These are phyloP conservation scores for Sporothrix pallida DNA, from an alignment of 2,329 filamentous ascomycete genomes.

Conservation along the genomic window DNA sequence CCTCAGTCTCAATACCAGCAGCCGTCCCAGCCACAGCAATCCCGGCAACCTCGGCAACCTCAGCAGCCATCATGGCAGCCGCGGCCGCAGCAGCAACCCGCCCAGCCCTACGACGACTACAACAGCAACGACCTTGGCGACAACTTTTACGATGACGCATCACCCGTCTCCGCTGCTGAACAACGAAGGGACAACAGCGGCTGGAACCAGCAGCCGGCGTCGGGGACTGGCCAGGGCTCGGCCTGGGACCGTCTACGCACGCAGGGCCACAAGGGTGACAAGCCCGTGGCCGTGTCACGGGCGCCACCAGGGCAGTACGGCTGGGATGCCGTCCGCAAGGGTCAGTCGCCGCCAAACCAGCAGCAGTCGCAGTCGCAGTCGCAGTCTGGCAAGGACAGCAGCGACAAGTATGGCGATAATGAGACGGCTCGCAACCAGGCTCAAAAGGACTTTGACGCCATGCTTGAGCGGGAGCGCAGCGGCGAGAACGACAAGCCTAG, in stretches of 20 bases:
- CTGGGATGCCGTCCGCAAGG: constrained; percentile 21
- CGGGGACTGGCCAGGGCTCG: constrained; percentile 24
- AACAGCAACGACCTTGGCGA: constrained; percentile 17
- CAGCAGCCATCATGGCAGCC: not conserved
- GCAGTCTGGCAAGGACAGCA: not conserved
- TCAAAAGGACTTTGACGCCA: constrained; percentile 40
- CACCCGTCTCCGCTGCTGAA: constrained; percentile 35
- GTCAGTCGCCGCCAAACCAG: not conserved
- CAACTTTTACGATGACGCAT: constrained; percentile 37
- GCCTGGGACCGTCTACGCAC: constrained; percentile 39
- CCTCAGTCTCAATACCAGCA: constrained; percentile 5
- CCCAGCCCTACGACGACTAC: constrained; percentile 9
- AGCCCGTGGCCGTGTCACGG: constrained; percentile 12
- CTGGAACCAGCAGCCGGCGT: constrained; percentile 24
- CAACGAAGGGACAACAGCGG: constrained; percentile 21
- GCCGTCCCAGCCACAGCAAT: not conserved
- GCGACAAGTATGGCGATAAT: constrained; percentile 32
- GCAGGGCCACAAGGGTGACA: not conserved
- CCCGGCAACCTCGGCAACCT: constrained; percentile 1
- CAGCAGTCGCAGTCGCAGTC: not conserved
- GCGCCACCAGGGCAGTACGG: constrained; percentile 12
- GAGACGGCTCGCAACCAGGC: constrained; percentile 33
- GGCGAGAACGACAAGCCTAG: constrained; percentile 32
- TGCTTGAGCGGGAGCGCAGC: constrained; percentile 40
- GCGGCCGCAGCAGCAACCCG: not conserved